Percentiles rank a stretch among this genome's conserved stretches.
phyloP scores from a whole-genome alignment of 2,329 filamentous ascomycete species.

The Leptographium galeiforme region DNA sequence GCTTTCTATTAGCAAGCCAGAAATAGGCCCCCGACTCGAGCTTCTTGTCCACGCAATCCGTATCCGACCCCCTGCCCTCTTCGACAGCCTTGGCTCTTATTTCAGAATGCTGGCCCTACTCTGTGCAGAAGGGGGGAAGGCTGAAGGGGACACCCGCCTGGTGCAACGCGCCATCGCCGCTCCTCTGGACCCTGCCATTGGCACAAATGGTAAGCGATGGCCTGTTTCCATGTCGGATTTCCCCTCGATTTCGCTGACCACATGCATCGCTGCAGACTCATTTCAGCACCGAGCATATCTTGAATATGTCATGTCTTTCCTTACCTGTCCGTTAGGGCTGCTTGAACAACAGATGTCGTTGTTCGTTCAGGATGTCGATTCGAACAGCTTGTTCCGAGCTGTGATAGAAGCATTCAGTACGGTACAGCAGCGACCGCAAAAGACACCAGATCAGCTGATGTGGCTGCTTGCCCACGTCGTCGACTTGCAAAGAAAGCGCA shows the following conservation, averaged over 20 bases:
- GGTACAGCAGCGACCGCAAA: slow-evolving; percentile 12
- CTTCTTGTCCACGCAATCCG: slow-evolving; percentile 10
- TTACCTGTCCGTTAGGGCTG: slow-evolving; percentile 22
- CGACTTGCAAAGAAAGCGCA: slow-evolving; percentile 32
- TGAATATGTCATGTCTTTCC: slow-evolving; percentile 25
- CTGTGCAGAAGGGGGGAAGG: slow-evolving; percentile 2
- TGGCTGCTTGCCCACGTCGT: slow-evolving; percentile 58
- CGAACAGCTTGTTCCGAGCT: slow-evolving; percentile 25
- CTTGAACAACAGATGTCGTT: slow-evolving; percentile 25
- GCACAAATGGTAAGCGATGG: not conserved
- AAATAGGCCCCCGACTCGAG: not conserved
- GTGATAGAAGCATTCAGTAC: slow-evolving; percentile 24
- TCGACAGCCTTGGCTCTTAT: slow-evolving; percentile 11
- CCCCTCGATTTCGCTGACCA: not conserved
- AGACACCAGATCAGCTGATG: slow-evolving; percentile 31
- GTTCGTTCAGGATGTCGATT: slow-evolving; percentile 25
- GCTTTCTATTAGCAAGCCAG: not conserved
- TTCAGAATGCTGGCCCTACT: slow-evolving; percentile 9
- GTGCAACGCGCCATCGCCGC: slow-evolving; percentile 10
- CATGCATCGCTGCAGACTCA: not conserved
- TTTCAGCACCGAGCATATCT: slow-evolving; percentile 16
- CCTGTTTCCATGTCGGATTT: too few relatives aligned
- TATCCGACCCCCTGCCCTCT: slow-evolving; percentile 6
- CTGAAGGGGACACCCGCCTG: slow-evolving; percentile 2
- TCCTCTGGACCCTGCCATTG: not conserved